Percentiles rank a stretch among this genome's conserved stretches.
phyloP scores from a whole-genome alignment of 1,284 basidiomycete genomes.

The Malassezia furfur region DNA sequence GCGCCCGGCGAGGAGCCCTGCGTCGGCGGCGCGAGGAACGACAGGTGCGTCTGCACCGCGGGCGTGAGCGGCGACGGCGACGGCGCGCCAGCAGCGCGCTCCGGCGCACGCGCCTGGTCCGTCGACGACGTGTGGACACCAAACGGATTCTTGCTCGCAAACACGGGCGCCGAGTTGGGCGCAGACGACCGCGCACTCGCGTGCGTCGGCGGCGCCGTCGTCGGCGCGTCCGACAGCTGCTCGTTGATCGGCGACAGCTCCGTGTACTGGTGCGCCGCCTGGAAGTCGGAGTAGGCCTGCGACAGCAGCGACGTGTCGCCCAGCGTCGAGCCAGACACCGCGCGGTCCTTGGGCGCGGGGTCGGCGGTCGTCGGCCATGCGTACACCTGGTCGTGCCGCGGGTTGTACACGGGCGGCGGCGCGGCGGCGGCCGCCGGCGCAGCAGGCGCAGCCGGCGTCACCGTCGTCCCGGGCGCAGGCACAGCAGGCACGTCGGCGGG shows the following conservation, averaged over 20 bases:
- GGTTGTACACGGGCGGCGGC: not conserved
- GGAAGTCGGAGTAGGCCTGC: constrained; percentile 3
- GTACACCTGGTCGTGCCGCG: constrained; percentile 15
- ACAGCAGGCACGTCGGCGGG: too few species aligned
- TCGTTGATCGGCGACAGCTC: constrained; percentile 5
- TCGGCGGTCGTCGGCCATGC: constrained; percentile 5
- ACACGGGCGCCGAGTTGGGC: not conserved
- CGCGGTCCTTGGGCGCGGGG: not conserved
- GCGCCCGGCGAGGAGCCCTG: too few species aligned
- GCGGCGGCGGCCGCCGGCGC: too few species aligned
- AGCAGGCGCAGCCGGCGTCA: not conserved
- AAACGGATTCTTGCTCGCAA: not conserved
- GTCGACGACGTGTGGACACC: not conserved
- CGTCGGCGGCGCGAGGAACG: constrained; percentile 14
- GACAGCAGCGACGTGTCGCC: not conserved
- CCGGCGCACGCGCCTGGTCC: too few species aligned
- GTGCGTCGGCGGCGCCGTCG: not conserved
- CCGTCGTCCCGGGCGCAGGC: not conserved
- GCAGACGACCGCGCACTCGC: too few species aligned
- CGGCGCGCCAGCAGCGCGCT: not conserved
- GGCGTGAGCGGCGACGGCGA: constrained; percentile 6
- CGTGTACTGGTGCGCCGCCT: not conserved
- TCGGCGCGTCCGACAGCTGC: not conserved
- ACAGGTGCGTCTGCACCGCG: constrained; percentile 3
- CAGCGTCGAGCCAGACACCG: not conserved